Evolutionary conservation across 768 basidiomycete species (phyloP), one percentile per base, ranked within the genome.

Genomic region (Gelatoporia subvermispora): DNA sequence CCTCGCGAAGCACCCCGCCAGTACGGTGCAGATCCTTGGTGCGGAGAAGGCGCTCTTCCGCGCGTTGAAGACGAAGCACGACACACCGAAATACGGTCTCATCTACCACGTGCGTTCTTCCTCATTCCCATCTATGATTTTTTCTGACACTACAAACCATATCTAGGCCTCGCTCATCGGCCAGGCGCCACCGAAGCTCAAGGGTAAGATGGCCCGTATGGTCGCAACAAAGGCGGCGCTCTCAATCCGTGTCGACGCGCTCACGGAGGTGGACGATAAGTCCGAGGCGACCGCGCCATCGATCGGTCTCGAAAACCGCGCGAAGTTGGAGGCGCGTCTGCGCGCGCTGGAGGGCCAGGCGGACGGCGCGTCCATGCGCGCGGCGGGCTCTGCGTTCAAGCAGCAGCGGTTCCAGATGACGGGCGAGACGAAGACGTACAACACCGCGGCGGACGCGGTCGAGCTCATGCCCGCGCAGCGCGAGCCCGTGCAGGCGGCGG

Each of bases 201-300:
- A 98, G 77, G 95, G 95, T 60, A 99, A 97, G 74, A 98, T 98
- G 96, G 96, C 96, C 18, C 90, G 96, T 61, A 99, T 99, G 96
- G 93, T 98, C 24, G 94, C 96, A 42, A 98, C 96, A 41, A 99
- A 99, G 75, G 85, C 95, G 3, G 90, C 96, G 1, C 82, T 99
- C 13, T 95, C 95, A 4, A 92, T 96, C 60, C 95, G 96, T 67
- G 92, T 98, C 34, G 96, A 99, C 57, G 96, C 96, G 7, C 84
- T 99, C 40, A 87, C 94, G 36, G 93, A 96, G 52, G 75, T 84
- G 8, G 91, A 97, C 51, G 88, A 84, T 58, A 96, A 97, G 67
- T 91, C 90, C 1, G 91, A 87, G 50, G 72, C 81, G 35, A 67
- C 74, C 7, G 88, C 93, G 2, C 83, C 93, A 1, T 81, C 90